Evolutionary conservation across 1,284 basidiomycete species (phyloP), one percentile per base, ranked within the genome.

Genomic region (Rhodotorula sp.): DNA sequence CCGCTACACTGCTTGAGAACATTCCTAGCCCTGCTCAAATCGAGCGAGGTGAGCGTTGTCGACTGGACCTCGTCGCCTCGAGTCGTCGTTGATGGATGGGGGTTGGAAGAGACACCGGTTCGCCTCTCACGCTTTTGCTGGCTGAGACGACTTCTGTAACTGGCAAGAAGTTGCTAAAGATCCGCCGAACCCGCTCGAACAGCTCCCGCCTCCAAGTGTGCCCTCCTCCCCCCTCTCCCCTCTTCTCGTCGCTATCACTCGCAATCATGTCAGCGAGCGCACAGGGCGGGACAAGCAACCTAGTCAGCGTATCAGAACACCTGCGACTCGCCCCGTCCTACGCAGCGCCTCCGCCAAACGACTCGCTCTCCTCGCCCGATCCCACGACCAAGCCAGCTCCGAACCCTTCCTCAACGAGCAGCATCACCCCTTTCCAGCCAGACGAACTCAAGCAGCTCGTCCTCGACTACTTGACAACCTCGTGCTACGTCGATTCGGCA

Each of bases 401-500:
- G 4, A 49, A 9, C 34, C 24, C 24, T 7, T 32, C 20, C 5
- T 8, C 29, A 8, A 11, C 24, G 20, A 56, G 30, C 9, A 10
- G 51, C 17, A 27, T 61, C 24, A n/a, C 36, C n/a, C 59, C 67
- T 11, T 70, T 58, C 29, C 24, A 59, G 46, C 60, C 55, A 22
- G 62, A 67, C 24, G 63, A 75, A 15, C 24, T 73, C 30, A 86
- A 87, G 59, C 81, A 85, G n/a, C 81, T 94, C 52, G 88, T 94
- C 11, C 82, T 92, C 58, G 89, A 92, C 76, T 94, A 92, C 77
- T 84, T 94, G 6, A 84, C 86, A 67, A 89, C 91, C 76, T 84
- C 86, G 55, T 88, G 88, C 68, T 90, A 88, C 79, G 85, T 86
- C 46, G 82, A 83, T 49, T 89, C 90, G 0, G 90, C 90, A 9